A percentile compares a stretch with the other conserved stretches of the same genome.
These are phyloP conservation scores for Panus rudis DNA, from an alignment of 768 basidiomycete genomes.

Conservation along the genomic window DNA sequence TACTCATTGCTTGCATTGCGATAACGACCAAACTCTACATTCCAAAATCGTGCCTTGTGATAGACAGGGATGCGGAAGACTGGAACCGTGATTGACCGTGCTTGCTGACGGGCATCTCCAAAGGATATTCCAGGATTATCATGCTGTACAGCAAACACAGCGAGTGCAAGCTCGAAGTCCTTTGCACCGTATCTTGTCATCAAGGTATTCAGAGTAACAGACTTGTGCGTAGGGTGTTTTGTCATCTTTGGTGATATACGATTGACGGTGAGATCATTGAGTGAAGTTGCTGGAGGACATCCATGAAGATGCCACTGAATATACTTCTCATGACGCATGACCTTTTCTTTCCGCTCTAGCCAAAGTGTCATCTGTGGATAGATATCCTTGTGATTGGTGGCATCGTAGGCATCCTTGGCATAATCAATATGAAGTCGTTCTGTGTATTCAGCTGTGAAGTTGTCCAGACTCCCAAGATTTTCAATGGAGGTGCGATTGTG, in stretches of 20 bases:
- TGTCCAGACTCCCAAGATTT: constrained; percentile 13
- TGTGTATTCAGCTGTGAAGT: constrained; percentile 15
- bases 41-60: constrained; percentile 5
- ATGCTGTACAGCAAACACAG: constrained; percentile 15
- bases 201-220: neutral
- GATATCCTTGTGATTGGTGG: constrained; percentile 16
- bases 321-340: constrained; percentile 18
- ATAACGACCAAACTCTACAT: neutral
- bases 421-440: constrained; percentile 11
- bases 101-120: constrained; percentile 11
- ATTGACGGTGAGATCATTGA: neutral
- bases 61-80: constrained; percentile 3
- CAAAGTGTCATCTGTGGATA: constrained; percentile 30
- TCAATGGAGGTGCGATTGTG: constrained; percentile 16
- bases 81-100: constrained; percentile 12
- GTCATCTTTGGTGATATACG: neutral
- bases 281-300: neutral
- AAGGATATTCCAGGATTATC: constrained; percentile 13
- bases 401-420: constrained; percentile 12
- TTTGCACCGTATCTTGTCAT: constrained; percentile 18
- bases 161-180: constrained; percentile 17
- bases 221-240: neutral
- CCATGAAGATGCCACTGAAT: constrained; percentile 14
- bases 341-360: constrained; percentile 25
- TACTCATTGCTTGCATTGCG: neutral